Conservation (phyloP, 805 yeast species). For the Lachancea meyersii region DNA sequence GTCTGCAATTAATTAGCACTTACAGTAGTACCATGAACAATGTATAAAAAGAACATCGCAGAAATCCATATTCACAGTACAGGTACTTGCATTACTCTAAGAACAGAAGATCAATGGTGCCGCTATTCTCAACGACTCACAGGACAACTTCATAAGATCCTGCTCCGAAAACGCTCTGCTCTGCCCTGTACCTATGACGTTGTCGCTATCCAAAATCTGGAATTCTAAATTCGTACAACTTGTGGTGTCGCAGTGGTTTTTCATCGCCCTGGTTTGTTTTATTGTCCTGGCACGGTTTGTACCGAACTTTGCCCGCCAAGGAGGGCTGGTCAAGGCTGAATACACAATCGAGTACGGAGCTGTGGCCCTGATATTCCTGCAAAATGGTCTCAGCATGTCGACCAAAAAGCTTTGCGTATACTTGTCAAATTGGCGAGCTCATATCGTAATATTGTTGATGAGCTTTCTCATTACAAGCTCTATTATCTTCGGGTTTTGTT, state of each 20-base stretch:
- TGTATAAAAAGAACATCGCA: background rate
- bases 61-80: too few relatives aligned
- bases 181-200: too few relatives aligned
- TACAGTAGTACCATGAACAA: background rate
- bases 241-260: slow-evolving; percentile 58
- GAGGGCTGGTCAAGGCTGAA: slow-evolving; percentile 68
- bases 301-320: slow-evolving; percentile 79
- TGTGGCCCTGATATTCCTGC: slow-evolving; percentile 76
- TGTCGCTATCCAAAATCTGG: background rate
- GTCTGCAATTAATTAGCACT: background rate
- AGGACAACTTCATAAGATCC: too few relatives aligned
- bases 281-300: slow-evolving; percentile 70
- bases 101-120: too few relatives aligned
- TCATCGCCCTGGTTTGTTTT: slow-evolving; percentile 61
- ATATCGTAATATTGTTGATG: slow-evolving; percentile 56
- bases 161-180: too few relatives aligned
- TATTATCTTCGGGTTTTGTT: slow-evolving; percentile 65
- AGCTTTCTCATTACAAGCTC: slow-evolving; percentile 69
- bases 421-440: slow-evolving; percentile 76
- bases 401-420: slow-evolving; percentile 56
- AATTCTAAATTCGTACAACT: background rate
- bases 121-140: too few relatives aligned
- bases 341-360: slow-evolving; percentile 81
- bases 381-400: slow-evolving; percentile 74
- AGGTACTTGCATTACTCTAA: too few relatives aligned